Evolutionary conservation across 129 eudicot genomes (phyloP), one percentile per base, ranked within the genome.

Genomic region (Flaveria sonorensis): DNA sequence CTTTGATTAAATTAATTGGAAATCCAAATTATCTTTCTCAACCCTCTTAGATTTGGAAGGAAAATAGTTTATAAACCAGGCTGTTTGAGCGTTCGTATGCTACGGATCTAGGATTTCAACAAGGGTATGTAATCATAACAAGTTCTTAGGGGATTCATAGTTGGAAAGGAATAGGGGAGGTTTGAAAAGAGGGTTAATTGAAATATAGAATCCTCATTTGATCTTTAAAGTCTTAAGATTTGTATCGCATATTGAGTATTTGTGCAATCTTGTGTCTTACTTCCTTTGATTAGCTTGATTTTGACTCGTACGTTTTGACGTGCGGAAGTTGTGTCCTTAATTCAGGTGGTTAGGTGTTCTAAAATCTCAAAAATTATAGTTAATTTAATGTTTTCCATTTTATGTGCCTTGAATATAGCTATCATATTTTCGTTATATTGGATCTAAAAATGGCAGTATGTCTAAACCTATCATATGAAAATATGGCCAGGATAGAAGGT

Each of bases 401-500:
- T 57, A 11, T 14, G 48, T 71, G 13, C 14, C 7, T 74, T 15
- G 47, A 7, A 21, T 40, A 40, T 21, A 57, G 10, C 8, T 64
- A 19, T 76, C 18, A 14, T n/a, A 18, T 48, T 12, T 64, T 51
- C 24, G 21, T 67, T 16, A 15, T 23, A 23, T 77, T 39, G 40
- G 40, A 59, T 16, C 19, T 47, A 56, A 0, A 16, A 48, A 20
- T 61, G 55, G 70, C n/a, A 43, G 32, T 69, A 21, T 77, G 62
- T 56, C 20, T 66, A 50, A 42, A 73, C 53, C 21, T 46, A 20
- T 53, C 15, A 20, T 56, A 20, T 67, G 64, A 69, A 56, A 53
- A 43, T 26, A 68, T 68, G 36, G n/a, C 7, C 78, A 72, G 78
- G 78, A 71, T 76, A 48, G 53, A 61, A 63, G 66, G 52, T 68